Base-by-base conservation (phyloP, 768 basidiomycete species). In the Calocera viscosa region DNA sequence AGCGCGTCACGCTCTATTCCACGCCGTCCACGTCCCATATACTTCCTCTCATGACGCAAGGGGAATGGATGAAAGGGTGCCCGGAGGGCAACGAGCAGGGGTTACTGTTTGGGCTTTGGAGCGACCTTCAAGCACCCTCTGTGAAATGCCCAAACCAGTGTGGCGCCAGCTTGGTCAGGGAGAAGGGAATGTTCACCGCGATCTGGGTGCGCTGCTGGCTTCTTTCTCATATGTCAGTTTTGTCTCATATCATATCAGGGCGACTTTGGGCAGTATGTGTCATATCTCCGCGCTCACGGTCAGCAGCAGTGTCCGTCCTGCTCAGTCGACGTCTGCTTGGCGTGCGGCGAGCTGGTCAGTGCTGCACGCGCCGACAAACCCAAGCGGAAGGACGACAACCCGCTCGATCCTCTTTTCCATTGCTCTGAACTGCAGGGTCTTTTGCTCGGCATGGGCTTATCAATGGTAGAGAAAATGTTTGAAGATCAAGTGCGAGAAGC, bases 21-120 rank as follows among this genome's bases (percentile, higher is more conserved):
- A 78, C 74, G 66, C 70, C 73, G 8, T 76, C 75, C 41, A 69
- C 66, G 1, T 24, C 24, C 85, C 34, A 83, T 83, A 63, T 64
- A 28, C 65, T 69, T 49, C 67, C 68, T n/a, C 77, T 94, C 41
- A 85, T 95, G 83, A 86, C 86, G 24, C 89, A 91, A 75, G 91
- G 90, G 30, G 87, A 94, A 73, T 96, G 92, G 92, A 96, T 96
- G 94, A 91, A 90, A 74, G 94, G 94, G 22, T 96, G 94, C 76
- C 93, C 94, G 0, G 93, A 95, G 75, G 91, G 90, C 64, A 86
- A 87, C 72, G 93, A 96, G 75, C 93, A 96, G 73, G 85, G 84
- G 67, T 89, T 89, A 77, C 79, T 96, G 64, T 96, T 96, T 77
- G 83, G 86, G 69, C 82, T 93, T 33, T 94, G 93, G 75, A 83